Evolutionary conservation across 768 basidiomycete genomes (phyloP), one percentile per base, ranked within the genome.

Genomic region (Russula sp.): DNA sequence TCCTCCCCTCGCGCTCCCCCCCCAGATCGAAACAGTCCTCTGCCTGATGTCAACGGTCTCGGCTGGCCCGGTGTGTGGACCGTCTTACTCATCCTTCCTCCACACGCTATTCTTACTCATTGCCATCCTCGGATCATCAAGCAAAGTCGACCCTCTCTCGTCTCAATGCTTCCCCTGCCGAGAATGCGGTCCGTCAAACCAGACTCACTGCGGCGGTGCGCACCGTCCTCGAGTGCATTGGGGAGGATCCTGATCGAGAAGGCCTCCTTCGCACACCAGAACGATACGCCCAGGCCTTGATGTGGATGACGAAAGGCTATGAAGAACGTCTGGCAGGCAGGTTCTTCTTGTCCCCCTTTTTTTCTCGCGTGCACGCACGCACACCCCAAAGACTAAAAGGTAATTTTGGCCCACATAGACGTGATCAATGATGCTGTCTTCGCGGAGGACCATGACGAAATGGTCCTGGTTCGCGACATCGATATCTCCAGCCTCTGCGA

Each of bases 271-370:
- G 86, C 70, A 99, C 97, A 2, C 97, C 97, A 29, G 91, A 95
- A 67, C 82, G 97, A 42, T 99, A 97, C 74, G 94, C 95, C 25
- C 91, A 98, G 75, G 93, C 97, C 32, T 78, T 99, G 57, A 83
- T 99, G 80, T 98, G 93, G 93, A 97, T 98, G 95, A 98, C 97
- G 38, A 86, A 88, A 71, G 97, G 97, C 10, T 99, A 99, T 75
- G 97, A 98, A 73, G 95, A 98, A 72, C 84, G 92, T 66, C 76
- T 99, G 66, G 84, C 87, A 75, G 95, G 94, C 87, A 75, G 92
- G 94, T 93, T 14, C 43, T 22, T 46, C 9, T 4, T 47, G 58
- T 56, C 10, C 5, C n/a, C 38, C 48, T 53, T 25, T 59, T 70
- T 25, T 58, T 66, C 34, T 39, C n/a, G 43, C 55, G n/a, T 22